Conservation (phyloP, 78 protist species). For the Isochrysis galbana region DNA sequence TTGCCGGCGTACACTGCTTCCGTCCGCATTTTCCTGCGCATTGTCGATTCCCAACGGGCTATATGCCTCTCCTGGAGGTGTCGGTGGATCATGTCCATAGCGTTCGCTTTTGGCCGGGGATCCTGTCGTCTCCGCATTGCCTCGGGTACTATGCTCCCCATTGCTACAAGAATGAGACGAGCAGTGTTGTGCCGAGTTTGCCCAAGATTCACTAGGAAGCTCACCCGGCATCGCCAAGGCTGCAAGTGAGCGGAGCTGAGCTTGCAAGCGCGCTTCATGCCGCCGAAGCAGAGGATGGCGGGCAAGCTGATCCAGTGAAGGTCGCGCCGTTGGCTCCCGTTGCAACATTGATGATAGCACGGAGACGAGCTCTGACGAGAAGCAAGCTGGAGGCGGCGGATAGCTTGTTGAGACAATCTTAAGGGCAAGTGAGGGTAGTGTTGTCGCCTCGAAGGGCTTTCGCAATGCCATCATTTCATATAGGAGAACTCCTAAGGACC, state of each 20-base stretch:
- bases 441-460: conserved; percentile 42
- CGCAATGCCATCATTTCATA: conserved; percentile 23
- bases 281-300: background rate
- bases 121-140: too few relatives aligned
- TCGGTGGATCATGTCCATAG: background rate
- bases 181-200: background rate
- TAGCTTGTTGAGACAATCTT: background rate
- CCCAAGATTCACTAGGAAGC: background rate
- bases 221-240: background rate
- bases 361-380: background rate
- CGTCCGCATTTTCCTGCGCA: too few relatives aligned
- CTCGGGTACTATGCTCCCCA: too few relatives aligned
- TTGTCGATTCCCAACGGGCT: background rate
- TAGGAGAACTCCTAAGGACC: conserved; percentile 45
- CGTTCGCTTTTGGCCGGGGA: background rate
- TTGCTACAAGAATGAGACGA: too few relatives aligned
- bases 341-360: background rate
- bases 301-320: background rate
- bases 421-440: background rate
- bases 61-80: background rate
- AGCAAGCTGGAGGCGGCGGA: background rate
- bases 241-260: too few relatives aligned
- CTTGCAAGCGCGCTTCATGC: background rate
- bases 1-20: background rate
- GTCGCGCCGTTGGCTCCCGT: background rate